Evolutionary conservation across 2,329 filamentous ascomycete genomes (phyloP).

Genomic region (Trichoderma afroharzianum): DNA sequence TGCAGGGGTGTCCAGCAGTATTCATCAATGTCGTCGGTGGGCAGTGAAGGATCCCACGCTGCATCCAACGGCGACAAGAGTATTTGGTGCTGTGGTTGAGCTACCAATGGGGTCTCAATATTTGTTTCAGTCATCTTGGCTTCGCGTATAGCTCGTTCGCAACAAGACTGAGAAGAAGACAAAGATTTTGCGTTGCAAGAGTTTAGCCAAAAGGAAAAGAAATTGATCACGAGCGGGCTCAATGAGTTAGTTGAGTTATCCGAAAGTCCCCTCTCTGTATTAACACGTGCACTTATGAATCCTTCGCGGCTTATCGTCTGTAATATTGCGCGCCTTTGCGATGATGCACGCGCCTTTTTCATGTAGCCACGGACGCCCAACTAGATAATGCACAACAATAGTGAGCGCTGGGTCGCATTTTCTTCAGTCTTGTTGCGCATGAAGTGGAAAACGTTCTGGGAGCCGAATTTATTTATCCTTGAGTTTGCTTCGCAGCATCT

Average conservation of each 20-base stretch:
- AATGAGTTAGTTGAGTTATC: background rate
- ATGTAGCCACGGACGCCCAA: background rate
- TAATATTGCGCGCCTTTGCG: background rate
- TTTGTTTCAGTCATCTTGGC: background rate
- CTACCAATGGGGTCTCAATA: background rate
- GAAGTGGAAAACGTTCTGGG: background rate
- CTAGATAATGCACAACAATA: background rate
- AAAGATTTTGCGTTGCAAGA: background rate
- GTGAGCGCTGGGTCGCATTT: background rate
- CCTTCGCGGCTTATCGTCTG: background rate
- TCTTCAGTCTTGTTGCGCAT: background rate
- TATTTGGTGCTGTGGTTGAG: background rate
- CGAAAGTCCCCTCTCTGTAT: background rate
- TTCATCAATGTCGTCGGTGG: conserved; percentile 8
- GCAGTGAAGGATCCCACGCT: conserved; percentile 9
- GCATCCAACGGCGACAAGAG: background rate
- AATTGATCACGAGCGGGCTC: background rate
- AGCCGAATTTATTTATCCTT: background rate
- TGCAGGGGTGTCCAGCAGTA: conserved; percentile 33
- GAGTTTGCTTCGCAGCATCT: background rate
- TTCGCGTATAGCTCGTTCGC: too few relatives aligned
- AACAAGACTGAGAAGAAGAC: background rate
- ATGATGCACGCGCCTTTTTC: background rate
- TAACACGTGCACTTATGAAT: background rate
- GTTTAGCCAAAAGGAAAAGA: background rate